phyloP scores from a whole-genome alignment of 2,329 filamentous ascomycete genomes.

The Penicillium sp. region DNA sequence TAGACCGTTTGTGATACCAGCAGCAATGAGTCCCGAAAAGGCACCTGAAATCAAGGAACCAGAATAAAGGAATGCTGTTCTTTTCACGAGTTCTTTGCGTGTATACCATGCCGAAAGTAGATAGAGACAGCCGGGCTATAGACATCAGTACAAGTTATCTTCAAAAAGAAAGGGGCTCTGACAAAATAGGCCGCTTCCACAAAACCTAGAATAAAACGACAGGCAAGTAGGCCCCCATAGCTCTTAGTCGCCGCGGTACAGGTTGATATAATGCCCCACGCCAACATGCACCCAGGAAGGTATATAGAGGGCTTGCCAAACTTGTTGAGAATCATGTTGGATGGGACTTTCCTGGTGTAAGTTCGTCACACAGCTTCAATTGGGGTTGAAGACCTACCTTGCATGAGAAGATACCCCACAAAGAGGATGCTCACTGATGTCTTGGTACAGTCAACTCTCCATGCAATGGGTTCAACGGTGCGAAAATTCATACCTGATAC shows the following conservation, averaged over 20 bases:
- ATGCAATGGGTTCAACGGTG: background rate
- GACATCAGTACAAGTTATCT: background rate
- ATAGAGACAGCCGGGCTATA: background rate
- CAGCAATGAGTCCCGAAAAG: slow-evolving; percentile 58
- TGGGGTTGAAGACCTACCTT: slow-evolving; percentile 37
- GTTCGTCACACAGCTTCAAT: background rate
- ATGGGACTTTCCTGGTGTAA: slow-evolving; percentile 39
- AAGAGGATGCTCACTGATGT: slow-evolving; percentile 50
- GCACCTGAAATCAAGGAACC: slow-evolving; percentile 53
- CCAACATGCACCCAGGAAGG: slow-evolving; percentile 56
- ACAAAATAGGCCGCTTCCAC: slow-evolving; percentile 43
- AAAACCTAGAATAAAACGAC: slow-evolving; percentile 50
- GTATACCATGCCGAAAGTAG: slow-evolving; percentile 63
- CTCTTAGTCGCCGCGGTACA: slow-evolving; percentile 42
- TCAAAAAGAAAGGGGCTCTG: slow-evolving; percentile 44
- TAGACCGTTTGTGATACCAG: slow-evolving; percentile 50
- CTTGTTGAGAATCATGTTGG: slow-evolving; percentile 54
- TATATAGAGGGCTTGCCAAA: slow-evolving; percentile 54
- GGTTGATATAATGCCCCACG: slow-evolving; percentile 65
- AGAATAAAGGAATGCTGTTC: slow-evolving; percentile 56
- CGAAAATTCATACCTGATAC: slow-evolving; percentile 30
- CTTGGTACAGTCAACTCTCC: slow-evolving; percentile 18
- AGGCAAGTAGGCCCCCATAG: slow-evolving; percentile 51
- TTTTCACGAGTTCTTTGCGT: slow-evolving; percentile 59
- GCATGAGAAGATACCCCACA: slow-evolving; percentile 67